Percentiles rank a stretch among this genome's conserved stretches.
Evolutionary conservation across 345 rosid species (phyloP).

Genomic region (Camelina laxa): DNA sequence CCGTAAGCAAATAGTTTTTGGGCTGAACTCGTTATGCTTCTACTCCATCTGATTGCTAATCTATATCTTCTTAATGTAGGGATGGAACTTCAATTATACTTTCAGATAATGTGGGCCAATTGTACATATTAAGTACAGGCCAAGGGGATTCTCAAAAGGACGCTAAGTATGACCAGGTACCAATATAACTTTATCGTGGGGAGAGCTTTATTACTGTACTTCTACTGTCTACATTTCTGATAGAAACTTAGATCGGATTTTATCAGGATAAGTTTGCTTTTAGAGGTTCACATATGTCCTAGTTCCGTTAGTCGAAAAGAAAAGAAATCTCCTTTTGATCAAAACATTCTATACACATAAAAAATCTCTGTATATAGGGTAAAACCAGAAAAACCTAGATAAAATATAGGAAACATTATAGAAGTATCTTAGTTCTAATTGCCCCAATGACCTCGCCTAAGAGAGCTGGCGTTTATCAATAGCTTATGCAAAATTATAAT

Average conservation of each 20-base stretch:
- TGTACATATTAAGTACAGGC: conserved; percentile 87
- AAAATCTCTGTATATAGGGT: background rate
- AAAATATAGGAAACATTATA: background rate
- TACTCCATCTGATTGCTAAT: conserved; percentile 30
- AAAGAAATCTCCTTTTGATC: conserved; percentile 3
- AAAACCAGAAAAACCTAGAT: background rate
- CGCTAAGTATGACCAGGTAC: conserved; percentile 97
- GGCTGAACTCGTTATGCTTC: conserved; percentile 12
- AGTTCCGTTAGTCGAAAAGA: conserved; percentile 15
- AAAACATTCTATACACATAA: background rate
- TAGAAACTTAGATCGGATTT: background rate
- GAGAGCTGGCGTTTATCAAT: background rate
- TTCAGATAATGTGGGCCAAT: conserved; percentile 99
- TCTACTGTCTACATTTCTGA: conserved; percentile 3
- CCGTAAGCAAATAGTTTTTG: conserved; percentile 65
- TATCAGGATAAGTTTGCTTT: background rate
- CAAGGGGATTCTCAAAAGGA: conserved; percentile 96
- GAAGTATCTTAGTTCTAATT: background rate
- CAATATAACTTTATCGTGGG: conserved; percentile 16
- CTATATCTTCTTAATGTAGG: conserved; percentile 51
- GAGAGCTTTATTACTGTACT: conserved; percentile 24
- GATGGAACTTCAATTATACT: conserved; percentile 97
- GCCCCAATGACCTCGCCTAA: background rate
- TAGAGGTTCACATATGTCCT: background rate
- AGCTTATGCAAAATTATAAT: background rate